Evolutionary conservation across 208 protist genomes (phyloP).

Genomic region (Crithidia fasciculata): DNA sequence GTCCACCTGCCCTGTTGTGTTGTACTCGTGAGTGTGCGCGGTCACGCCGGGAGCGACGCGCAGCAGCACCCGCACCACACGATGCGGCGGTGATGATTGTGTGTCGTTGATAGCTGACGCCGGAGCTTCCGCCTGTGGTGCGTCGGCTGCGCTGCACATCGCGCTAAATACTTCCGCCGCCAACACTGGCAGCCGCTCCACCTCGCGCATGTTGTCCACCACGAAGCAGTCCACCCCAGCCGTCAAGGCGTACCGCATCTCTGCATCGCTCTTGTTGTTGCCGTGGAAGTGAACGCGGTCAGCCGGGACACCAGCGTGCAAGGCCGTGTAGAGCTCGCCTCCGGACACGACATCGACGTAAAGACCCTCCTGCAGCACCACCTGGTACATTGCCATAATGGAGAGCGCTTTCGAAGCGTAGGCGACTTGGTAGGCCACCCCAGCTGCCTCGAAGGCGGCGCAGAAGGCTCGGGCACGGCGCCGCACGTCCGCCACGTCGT

Average conservation of each 20-base stretch:
- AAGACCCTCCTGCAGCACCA: constrained; percentile 6
- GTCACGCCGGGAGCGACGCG: constrained; percentile 16
- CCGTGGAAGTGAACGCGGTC: constrained; percentile 18
- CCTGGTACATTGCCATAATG: constrained; percentile 14
- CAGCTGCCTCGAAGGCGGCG: constrained; percentile 4
- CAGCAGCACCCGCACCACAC: constrained; percentile 11
- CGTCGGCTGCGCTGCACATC: not conserved
- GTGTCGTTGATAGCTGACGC: too few species aligned
- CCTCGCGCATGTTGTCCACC: constrained; percentile 20
- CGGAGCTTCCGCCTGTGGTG: too few species aligned
- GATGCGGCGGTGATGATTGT: not conserved
- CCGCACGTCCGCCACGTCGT: constrained; percentile 15
- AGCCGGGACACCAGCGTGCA: constrained; percentile 11
- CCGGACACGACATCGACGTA: constrained; percentile 12
- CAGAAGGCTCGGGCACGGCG: constrained; percentile 4
- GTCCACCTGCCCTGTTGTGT: constrained; percentile 25
- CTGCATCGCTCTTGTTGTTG: constrained; percentile 23
- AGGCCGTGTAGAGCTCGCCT: constrained; percentile 17
- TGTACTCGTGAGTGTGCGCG: constrained; percentile 19
- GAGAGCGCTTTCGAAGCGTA: constrained; percentile 24
- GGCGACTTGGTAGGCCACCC: constrained; percentile 14
- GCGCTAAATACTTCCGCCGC: not conserved
- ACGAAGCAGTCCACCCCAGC: constrained; percentile 14
- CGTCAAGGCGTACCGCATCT: constrained; percentile 4
- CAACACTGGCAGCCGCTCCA: constrained; percentile 9